Percentiles rank a stretch among this genome's conserved stretches.
These are phyloP conservation scores for Tardiomyces blankii DNA, from an alignment of 1,139 yeast species.

Conservation along the genomic window DNA sequence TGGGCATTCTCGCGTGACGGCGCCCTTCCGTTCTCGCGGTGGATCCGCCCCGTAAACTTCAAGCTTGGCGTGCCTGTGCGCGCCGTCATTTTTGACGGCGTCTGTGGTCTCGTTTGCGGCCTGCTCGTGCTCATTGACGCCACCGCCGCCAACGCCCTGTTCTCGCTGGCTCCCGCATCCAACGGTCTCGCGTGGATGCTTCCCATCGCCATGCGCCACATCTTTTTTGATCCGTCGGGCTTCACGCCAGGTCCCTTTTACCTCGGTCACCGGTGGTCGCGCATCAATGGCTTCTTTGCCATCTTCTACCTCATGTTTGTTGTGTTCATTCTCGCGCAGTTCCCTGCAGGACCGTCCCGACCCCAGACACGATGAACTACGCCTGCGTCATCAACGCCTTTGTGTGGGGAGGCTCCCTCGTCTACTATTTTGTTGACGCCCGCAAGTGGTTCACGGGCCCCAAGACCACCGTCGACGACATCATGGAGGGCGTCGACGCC, in stretches of 20 bases:
- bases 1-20: slow-evolving; percentile 86
- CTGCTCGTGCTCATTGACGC: slow-evolving; percentile 43
- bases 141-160: slow-evolving; percentile 48
- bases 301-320: slow-evolving; percentile 8
- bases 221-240: slow-evolving; percentile 27
- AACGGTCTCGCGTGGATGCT: slow-evolving; percentile 47
- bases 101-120: slow-evolving; percentile 38
- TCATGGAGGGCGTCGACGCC: slow-evolving; percentile 2
- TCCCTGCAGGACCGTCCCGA: slow-evolving; percentile 12
- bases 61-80: slow-evolving; percentile 43
- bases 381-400: slow-evolving; percentile 45
- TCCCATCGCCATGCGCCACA: slow-evolving; percentile 37
- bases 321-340: slow-evolving; percentile 11
- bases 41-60: slow-evolving; percentile 30
- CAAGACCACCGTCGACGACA: slow-evolving; percentile 25
- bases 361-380: slow-evolving; percentile 39
- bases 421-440: slow-evolving; percentile 38
- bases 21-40: slow-evolving; percentile 55
- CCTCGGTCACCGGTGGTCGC: slow-evolving; percentile 33
- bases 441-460: slow-evolving; percentile 43
- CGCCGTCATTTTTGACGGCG: slow-evolving; percentile 43
- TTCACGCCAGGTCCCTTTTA: slow-evolving; percentile 57
- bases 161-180: slow-evolving; percentile 45
- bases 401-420: slow-evolving; percentile 35
- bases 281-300: slow-evolving; percentile 7